phyloP scores from a whole-genome alignment of 495 filamentous ascomycete species.

The Penicillium flavigenum region DNA sequence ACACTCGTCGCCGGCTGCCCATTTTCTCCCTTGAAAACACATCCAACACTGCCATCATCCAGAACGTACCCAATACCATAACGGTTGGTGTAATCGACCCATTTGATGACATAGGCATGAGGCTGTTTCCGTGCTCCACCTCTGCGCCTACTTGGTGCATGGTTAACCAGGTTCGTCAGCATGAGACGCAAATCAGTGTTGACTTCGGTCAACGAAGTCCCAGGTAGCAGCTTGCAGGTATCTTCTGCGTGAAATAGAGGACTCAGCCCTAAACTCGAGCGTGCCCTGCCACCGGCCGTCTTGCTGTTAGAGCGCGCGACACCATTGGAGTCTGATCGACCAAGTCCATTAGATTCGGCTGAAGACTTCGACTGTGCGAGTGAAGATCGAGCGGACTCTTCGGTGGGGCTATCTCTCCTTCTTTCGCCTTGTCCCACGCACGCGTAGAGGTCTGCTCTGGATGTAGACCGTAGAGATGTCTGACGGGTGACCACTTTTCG shows the following conservation, averaged over 20 bases:
- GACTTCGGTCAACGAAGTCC: slow-evolving; percentile 43
- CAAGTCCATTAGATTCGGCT: not conserved
- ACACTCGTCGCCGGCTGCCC: slow-evolving; percentile 63
- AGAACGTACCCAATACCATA: slow-evolving; percentile 85
- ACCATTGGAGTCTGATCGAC: slow-evolving; percentile 19
- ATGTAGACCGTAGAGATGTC: slow-evolving; percentile 22
- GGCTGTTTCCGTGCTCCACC: slow-evolving; percentile 34
- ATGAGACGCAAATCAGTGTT: slow-evolving; percentile 44
- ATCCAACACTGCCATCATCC: slow-evolving; percentile 80
- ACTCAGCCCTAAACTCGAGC: slow-evolving; percentile 41
- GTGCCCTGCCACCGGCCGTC: slow-evolving; percentile 31
- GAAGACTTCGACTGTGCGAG: slow-evolving; percentile 7
- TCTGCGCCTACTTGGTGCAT: slow-evolving; percentile 37
- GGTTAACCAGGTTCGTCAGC: slow-evolving; percentile 41
- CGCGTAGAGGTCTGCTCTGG: slow-evolving; percentile 21
- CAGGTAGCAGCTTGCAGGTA: slow-evolving; percentile 36
- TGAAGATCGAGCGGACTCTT: slow-evolving; percentile 5
- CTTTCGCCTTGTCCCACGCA: slow-evolving; percentile 15
- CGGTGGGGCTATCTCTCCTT: slow-evolving; percentile 15
- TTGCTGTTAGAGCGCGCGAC: slow-evolving; percentile 37
- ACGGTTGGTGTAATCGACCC: slow-evolving; percentile 94
- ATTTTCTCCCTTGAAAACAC: slow-evolving; percentile 69
- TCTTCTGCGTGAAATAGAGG: slow-evolving; percentile 44
- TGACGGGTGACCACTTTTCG: slow-evolving; percentile 13
- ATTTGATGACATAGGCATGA: slow-evolving; percentile 69